These are phyloP conservation scores for Penicillium frequentans DNA, from an alignment of 2,329 filamentous ascomycete genomes.

Conservation along the genomic window DNA sequence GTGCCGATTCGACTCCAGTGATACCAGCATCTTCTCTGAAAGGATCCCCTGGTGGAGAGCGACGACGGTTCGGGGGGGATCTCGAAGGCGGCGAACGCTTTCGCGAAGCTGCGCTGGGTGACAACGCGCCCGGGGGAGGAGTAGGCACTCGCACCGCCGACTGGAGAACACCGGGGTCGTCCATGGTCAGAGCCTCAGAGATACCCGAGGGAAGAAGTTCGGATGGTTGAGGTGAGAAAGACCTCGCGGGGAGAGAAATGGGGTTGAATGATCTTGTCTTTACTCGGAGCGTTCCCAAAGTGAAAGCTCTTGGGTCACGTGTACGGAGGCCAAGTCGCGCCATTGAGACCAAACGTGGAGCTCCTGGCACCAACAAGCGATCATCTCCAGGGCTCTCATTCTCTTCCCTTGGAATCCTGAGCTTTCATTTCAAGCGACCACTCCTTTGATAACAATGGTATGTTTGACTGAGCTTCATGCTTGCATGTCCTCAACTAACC, in stretches of 20 bases:
- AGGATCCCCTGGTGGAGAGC: slow-evolving; percentile 44
- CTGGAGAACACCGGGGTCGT: slow-evolving; percentile 50
- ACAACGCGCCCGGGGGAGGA: slow-evolving; percentile 51
- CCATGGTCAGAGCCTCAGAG: slow-evolving; percentile 33
- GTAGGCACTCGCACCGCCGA: slow-evolving; percentile 62
- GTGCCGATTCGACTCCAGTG: slow-evolving; percentile 52
- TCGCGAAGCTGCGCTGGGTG: slow-evolving; percentile 51
- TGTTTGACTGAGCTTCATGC: slow-evolving; percentile 16
- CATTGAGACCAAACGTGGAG: slow-evolving; percentile 8
- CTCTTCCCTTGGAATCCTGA: slow-evolving; percentile 7
- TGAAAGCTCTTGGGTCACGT: slow-evolving; percentile 22
- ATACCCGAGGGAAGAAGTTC: slow-evolving; percentile 5
- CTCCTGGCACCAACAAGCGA: slow-evolving; percentile 18
- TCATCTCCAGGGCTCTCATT: slow-evolving; percentile 8
- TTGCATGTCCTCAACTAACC: slow-evolving; percentile 1
- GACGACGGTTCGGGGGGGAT: slow-evolving; percentile 53
- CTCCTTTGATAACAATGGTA: slow-evolving; percentile 24
- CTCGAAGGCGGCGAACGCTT: slow-evolving; percentile 59
- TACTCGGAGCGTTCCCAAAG: not conserved
- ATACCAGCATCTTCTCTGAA: slow-evolving; percentile 39
- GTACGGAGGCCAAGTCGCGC: slow-evolving; percentile 13
- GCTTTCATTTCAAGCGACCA: slow-evolving; percentile 4
- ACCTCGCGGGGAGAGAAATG: slow-evolving; percentile 4
- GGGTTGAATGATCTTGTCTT: not conserved
- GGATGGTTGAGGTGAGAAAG: not conserved